phyloP scores from a whole-genome alignment of 2,329 filamentous ascomycete species.

The Fusarium tjaetaba region DNA sequence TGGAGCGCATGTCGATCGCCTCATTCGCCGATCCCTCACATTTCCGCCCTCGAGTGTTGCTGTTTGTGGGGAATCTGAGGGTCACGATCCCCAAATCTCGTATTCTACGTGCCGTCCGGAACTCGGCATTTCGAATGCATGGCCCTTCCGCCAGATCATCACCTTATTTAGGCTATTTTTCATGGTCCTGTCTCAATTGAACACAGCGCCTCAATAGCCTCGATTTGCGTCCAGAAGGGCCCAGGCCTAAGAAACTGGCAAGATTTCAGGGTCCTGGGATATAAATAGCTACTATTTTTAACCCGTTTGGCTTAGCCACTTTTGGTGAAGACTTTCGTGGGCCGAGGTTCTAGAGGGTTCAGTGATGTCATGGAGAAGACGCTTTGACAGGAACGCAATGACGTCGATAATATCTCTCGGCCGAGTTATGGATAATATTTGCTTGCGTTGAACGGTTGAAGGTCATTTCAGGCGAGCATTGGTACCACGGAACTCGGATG shows the following conservation, averaged over 20 bases:
- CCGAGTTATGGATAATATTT: not conserved
- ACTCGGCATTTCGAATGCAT: not conserved
- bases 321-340: not conserved
- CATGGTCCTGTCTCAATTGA: not conserved
- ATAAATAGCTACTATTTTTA: constrained; percentile 4
- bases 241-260: not conserved
- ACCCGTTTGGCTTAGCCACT: not conserved
- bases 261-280: not conserved
- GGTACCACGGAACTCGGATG: not conserved
- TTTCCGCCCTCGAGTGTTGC: not conserved
- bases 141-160: not conserved
- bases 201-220: not conserved
- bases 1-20: not conserved
- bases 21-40: constrained; percentile 13
- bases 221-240: not conserved
- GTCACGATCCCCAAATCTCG: constrained; percentile 24
- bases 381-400: not conserved
- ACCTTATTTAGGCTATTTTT: not conserved
- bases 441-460: too few species aligned
- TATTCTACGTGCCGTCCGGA: constrained; percentile 23
- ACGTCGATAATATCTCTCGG: not conserved
- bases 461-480: not conserved
- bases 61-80: constrained; percentile 19
- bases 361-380: not conserved
- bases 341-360: not conserved